Base-by-base conservation (phyloP, 306 rosid species). In the Oemleria cerasiformis region DNA sequence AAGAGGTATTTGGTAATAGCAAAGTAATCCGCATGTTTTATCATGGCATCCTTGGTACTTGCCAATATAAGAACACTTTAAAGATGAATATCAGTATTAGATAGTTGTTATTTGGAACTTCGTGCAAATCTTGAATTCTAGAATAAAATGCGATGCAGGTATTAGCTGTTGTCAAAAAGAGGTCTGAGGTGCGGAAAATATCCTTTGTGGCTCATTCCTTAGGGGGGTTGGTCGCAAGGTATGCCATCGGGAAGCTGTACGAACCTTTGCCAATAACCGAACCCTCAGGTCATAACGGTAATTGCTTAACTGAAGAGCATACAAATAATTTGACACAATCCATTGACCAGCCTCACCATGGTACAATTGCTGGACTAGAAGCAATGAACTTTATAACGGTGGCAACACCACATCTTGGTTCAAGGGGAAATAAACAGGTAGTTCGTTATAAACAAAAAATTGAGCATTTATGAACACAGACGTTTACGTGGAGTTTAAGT, bases 401-500 rank as follows among this genome's bases (percentile, higher is more conserved):
- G 50, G 97, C 98, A 72, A 94, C 98, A 12, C 98, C 98, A 10
- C 97, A 94, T 87, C 97, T 94, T 72, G 98, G 98, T 72, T 91
- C 97, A 71, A 82, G 88, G 68, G 98, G 98, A 80, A 78, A 87
- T 77, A 85, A 74, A 74, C 98, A 91, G 96, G 98, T 86, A 47
- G 58, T 21, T 55, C 4, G 19, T 21, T 50, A 38, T 42, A 15
- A 70, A 49, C 15, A 41, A 60, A 23, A 30, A 60, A 25, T 65
- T 66, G 55, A 57, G 25, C 66, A 34, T 77, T 77, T 41, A 12
- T n/a, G 15, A 38, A 21, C 30, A 10, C 63, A 50, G 13, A 43
- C 12, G 70, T n/a, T n/a, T n/a, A 30, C 36, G 36, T 30, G 36
- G 36, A 30, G 36, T 30, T 30, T 30, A 30, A 4, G 5, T 10